Evolutionary conservation across 1,284 basidiomycete species (phyloP).

Genomic region (Malassezia vespertilionis): DNA sequence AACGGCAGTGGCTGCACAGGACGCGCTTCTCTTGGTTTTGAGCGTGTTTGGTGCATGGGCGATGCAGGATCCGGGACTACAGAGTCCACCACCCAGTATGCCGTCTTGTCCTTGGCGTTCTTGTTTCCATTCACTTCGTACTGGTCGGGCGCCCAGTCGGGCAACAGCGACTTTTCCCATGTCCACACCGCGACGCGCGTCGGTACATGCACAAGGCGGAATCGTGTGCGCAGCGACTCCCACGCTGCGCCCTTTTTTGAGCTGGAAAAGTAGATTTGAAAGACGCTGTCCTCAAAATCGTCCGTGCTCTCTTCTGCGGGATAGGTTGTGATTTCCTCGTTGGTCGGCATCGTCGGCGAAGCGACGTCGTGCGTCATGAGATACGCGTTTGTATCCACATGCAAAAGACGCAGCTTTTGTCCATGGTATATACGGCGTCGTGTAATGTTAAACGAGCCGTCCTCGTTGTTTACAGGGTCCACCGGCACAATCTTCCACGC

Average conservation of each 20-base stretch:
- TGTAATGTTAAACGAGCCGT: slow-evolving; percentile 55
- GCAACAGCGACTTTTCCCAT: slow-evolving; percentile 62
- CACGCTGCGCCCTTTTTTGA: slow-evolving; percentile 49
- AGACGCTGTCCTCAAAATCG: slow-evolving; percentile 49
- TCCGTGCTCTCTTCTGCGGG: slow-evolving; percentile 60
- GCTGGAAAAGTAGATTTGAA: slow-evolving; percentile 31
- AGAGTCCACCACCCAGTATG: slow-evolving; percentile 77
- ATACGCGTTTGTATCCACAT: slow-evolving; percentile 69
- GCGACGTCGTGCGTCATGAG: slow-evolving; percentile 95
- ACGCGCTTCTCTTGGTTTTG: slow-evolving; percentile 51
- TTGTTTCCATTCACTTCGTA: slow-evolving; percentile 98
- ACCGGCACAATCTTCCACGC: slow-evolving; percentile 90
- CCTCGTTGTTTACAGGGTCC: slow-evolving; percentile 55
- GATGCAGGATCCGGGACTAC: slow-evolving; percentile 56
- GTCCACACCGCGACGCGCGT: slow-evolving; percentile 94
- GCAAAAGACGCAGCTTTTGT: slow-evolving; percentile 77
- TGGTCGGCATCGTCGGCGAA: slow-evolving; percentile 89
- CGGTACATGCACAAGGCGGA: slow-evolving; percentile 61
- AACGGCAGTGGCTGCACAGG: slow-evolving; percentile 73
- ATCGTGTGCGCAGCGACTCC: slow-evolving; percentile 33
- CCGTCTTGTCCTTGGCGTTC: slow-evolving; percentile 68
- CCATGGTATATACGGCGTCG: slow-evolving; percentile 78
- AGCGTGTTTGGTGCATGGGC: slow-evolving; percentile 29
- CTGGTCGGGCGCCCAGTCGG: slow-evolving; percentile 92
- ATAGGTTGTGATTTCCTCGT: slow-evolving; percentile 73